Conservation (phyloP, 2,329 filamentous ascomycete species). For the Akanthomyces dipterigenus region DNA sequence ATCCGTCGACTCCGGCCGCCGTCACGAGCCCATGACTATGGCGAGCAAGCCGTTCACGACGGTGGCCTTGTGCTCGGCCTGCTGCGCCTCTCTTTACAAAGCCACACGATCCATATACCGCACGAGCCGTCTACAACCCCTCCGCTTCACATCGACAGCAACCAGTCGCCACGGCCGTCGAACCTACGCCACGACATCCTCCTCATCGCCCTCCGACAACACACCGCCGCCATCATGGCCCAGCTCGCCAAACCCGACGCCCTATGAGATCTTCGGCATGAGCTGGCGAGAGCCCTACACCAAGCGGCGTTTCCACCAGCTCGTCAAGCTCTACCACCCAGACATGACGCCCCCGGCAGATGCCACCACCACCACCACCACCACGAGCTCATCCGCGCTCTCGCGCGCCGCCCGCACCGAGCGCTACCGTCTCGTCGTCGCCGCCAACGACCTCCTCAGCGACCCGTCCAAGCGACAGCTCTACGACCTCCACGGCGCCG, state of each 20-base stretch:
- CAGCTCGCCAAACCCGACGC: slow-evolving; percentile 53
- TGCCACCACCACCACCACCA: slow-evolving; percentile 18
- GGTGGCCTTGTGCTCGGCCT: slow-evolving; percentile 4
- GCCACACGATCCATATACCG: background rate
- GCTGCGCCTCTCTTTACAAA: background rate
- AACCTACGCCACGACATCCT: slow-evolving; percentile 5
- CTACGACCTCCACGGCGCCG: slow-evolving; percentile 76
- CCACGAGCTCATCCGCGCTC: slow-evolving; percentile 15
- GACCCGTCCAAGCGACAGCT: slow-evolving; percentile 69
- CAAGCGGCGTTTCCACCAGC: slow-evolving; percentile 78
- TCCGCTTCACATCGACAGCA: background rate
- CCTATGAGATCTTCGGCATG: slow-evolving; percentile 78
- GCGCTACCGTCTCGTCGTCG: slow-evolving; percentile 81
- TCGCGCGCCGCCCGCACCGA: slow-evolving; percentile 65
- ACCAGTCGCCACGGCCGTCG: background rate
- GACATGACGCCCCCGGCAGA: slow-evolving; percentile 46
- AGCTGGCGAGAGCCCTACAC: slow-evolving; percentile 60
- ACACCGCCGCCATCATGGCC: slow-evolving; percentile 37
- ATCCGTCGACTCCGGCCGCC: too few species aligned
- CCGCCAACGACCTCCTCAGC: slow-evolving; percentile 82
- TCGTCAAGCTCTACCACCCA: slow-evolving; percentile 95
- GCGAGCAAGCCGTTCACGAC: background rate
- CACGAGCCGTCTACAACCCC: background rate
- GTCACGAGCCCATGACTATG: background rate
- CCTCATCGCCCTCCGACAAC: background rate